A percentile compares a stretch with the other conserved stretches of the same genome.
Evolutionary conservation across 352 stramenopile genomes (phyloP).

Genomic region (Phytophthora rubi): DNA sequence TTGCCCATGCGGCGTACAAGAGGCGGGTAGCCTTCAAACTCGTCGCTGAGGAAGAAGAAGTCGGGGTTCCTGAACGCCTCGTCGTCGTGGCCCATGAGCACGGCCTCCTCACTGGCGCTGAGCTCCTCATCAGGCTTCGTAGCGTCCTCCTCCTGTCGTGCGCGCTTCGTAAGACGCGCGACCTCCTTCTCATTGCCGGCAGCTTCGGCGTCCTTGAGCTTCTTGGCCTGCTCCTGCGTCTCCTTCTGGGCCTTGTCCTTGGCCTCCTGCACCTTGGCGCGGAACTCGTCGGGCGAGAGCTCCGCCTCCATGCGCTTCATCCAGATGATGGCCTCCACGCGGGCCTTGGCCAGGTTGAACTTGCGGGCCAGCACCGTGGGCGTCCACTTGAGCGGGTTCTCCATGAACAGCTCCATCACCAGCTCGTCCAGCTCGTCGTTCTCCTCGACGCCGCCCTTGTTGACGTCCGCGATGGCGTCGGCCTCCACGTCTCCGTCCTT

Average conservation of each 20-base stretch:
- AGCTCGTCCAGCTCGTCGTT: conserved; percentile 75
- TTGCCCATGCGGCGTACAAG: conserved; percentile 83
- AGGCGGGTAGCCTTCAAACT: conserved; percentile 81
- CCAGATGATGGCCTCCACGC: conserved; percentile 83
- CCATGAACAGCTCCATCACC: conserved; percentile 85
- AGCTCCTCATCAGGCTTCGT: conserved; percentile 64
- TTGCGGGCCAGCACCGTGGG: conserved; percentile 83
- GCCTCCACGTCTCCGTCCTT: conserved; percentile 72
- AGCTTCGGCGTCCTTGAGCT: conserved; percentile 53
- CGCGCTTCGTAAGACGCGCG: conserved; percentile 60
- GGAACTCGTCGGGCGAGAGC: conserved; percentile 65
- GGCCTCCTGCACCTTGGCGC: conserved; percentile 60
- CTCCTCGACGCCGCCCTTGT: conserved; percentile 72
- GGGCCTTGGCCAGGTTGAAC: conserved; percentile 74
- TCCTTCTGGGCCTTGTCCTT: conserved; percentile 54
- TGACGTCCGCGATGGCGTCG: conserved; percentile 67
- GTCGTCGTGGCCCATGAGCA: conserved; percentile 66
- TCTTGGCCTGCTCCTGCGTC: conserved; percentile 47
- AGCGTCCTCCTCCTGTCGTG: conserved; percentile 50
- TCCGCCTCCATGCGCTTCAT: conserved; percentile 75
- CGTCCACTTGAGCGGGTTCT: conserved; percentile 89
- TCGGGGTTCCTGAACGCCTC: conserved; percentile 83
- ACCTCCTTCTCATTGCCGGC: conserved; percentile 67
- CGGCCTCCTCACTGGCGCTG: conserved; percentile 59
- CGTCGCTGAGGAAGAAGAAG: conserved; percentile 88